Base-by-base conservation (phyloP, 257 asterid species). In the Ilex asprella region DNA sequence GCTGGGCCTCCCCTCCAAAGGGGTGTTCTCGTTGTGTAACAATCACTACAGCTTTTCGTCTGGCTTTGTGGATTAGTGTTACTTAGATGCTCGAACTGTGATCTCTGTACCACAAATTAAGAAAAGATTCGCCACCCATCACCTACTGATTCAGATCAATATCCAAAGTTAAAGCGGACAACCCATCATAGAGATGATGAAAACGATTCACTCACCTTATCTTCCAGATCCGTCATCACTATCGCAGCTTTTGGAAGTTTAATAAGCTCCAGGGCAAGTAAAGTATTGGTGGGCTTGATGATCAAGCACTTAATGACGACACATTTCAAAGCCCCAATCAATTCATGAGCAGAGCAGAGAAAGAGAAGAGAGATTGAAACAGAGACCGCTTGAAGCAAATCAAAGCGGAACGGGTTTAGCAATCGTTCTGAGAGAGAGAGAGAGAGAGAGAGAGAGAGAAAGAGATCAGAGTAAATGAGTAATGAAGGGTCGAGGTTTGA, bases 1-100 rank as follows among this genome's bases (percentile, higher is more conserved):
- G 78, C 75, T 32, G 98, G 97, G 39, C 98, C 98, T 73, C 97
- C 95, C 69, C 98, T 69, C 98, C 98, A 92, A 0, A 92, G 88
- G 15, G 98, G 97, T 8, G 98, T 92, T 69, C 72, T 80, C 29
- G 98, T 74, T 10, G 98, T 88, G 60, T 73, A 78, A 64, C 98
- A 92, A 70, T 72, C 86, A 41, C 82, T 75, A 77, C 98, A 92
- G 58, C 70, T 74, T 70, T 82, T 89, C 10, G 70, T 52, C 62
- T 63, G 79, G 64, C 57, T 62, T 5, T 87, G 68, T 41, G 76
- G 63, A 53, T 56, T 46, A 49, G 8, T 39, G 73, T 65, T 60
- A 27, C 54, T 74, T 31, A 70, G 56, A n/a, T 41, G 76, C 60
- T 74, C 83, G 0, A 69, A 65, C 44, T 82, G 82, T 16, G 81